Evolutionary conservation across 2,329 filamentous ascomycete species (phyloP).

Genomic region (Esteya vermicola): DNA sequence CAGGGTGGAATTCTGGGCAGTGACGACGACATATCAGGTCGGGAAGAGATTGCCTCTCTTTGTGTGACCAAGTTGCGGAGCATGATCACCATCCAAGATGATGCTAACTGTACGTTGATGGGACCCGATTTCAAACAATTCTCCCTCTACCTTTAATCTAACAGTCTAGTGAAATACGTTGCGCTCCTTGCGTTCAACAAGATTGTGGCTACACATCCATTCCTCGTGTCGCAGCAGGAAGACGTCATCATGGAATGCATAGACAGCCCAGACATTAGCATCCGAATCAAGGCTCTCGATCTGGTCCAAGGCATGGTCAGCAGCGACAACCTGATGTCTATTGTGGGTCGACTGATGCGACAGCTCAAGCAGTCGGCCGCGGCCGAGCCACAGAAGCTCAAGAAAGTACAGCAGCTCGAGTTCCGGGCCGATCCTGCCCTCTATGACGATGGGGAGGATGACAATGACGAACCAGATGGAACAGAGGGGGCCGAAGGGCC

Average conservation of each 20-base stretch:
- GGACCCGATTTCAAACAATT: not conserved
- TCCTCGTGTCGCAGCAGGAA: slow-evolving; percentile 80
- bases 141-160: not conserved
- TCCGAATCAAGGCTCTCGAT: slow-evolving; percentile 82
- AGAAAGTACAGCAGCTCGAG: slow-evolving; percentile 30
- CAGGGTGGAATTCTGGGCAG: slow-evolving; percentile 87
- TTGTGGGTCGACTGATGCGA: slow-evolving; percentile 75
- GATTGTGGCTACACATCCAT: slow-evolving; percentile 78
- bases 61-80: slow-evolving; percentile 87
- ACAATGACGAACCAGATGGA: too few species aligned
- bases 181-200: slow-evolving; percentile 90
- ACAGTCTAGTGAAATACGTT: slow-evolving; percentile 77
- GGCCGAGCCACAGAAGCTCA: slow-evolving; percentile 23
- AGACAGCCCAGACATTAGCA: slow-evolving; percentile 90
- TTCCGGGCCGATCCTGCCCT: slow-evolving; percentile 30
- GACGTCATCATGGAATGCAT: slow-evolving; percentile 95
- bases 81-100: slow-evolving; percentile 87
- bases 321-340: slow-evolving; percentile 65
- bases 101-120: slow-evolving; percentile 63
- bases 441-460: slow-evolving; percentile 36
- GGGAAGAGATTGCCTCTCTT: slow-evolving; percentile 80
- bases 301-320: slow-evolving; percentile 90
- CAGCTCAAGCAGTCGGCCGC: slow-evolving; percentile 61
- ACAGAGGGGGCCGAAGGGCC: too few species aligned
- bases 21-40: slow-evolving; percentile 58